These are phyloP conservation scores for Raddia guianensis DNA, from an alignment of 176 grass and related monocot species.

Conservation along the genomic window DNA sequence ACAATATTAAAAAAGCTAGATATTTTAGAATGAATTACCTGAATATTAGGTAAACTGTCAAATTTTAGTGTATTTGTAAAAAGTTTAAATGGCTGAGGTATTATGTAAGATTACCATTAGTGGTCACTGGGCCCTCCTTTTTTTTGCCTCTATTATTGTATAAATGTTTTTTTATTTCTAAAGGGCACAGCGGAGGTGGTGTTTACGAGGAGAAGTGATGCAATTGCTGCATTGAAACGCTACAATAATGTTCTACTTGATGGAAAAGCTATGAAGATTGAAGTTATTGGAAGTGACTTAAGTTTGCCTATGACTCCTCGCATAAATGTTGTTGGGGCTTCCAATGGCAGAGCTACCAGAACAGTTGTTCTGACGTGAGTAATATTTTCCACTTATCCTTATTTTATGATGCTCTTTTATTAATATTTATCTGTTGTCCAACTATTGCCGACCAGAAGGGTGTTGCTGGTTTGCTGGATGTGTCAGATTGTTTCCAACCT, in stretches of 20 bases:
- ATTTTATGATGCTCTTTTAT: not conserved
- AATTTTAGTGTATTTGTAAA: constrained; percentile 6
- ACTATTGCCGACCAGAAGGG: not conserved
- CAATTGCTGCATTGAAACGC: constrained; percentile 74
- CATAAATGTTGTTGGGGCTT: constrained; percentile 71
- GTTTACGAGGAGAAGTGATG: constrained; percentile 82
- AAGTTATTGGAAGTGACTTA: constrained; percentile 78
- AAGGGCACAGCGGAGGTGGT: constrained; percentile 91
- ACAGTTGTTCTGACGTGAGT: constrained; percentile 77
- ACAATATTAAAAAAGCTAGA: not conserved
- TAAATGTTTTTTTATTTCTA: constrained; percentile 34
- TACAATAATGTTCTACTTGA: constrained; percentile 83
- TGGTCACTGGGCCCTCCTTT: not conserved
- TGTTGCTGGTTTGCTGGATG: not conserved
- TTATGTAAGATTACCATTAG: not conserved
- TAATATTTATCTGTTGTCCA: not conserved
- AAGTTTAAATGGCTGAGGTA: not conserved
- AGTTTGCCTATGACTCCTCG: constrained; percentile 65
- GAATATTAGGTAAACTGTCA: not conserved
- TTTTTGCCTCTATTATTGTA: not conserved
- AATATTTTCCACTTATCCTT: constrained; percentile 16
- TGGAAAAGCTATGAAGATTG: constrained; percentile 88
- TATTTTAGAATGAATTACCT: constrained; percentile 11
- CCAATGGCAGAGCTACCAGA: constrained; percentile 69
- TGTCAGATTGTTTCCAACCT: not conserved